Evolutionary conservation across 352 stramenopile genomes (phyloP).

Genomic region (Pythium scleroteichum): DNA sequence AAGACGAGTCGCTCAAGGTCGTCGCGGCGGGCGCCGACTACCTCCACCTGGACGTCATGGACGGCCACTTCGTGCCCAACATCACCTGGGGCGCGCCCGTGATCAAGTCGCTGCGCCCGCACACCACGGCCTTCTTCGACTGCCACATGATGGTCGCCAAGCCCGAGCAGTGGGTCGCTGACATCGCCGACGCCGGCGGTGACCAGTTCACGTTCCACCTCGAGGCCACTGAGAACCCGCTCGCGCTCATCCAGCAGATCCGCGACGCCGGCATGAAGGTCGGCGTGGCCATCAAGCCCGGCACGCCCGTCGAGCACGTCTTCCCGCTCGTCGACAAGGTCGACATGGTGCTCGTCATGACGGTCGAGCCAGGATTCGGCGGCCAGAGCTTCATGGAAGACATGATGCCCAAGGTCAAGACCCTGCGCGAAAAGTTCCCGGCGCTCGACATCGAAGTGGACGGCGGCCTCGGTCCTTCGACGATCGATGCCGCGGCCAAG

Average conservation of each 20-base stretch:
- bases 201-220: slow-evolving; percentile 98
- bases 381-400: slow-evolving; percentile 96
- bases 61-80: slow-evolving; percentile 98
- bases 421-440: slow-evolving; percentile 90
- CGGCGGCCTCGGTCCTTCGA: slow-evolving; percentile 92
- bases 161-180: slow-evolving; percentile 94
- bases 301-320: slow-evolving; percentile 89
- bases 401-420: slow-evolving; percentile 95
- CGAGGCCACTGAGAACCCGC: slow-evolving; percentile 74
- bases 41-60: slow-evolving; percentile 98
- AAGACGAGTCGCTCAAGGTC: slow-evolving; percentile 91
- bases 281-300: slow-evolving; percentile 94
- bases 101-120: slow-evolving; percentile 90
- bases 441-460: slow-evolving; percentile 97
- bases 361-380: slow-evolving; percentile 96
- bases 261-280: slow-evolving; percentile 92
- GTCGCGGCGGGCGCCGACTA: slow-evolving; percentile 92
- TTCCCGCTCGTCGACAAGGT: slow-evolving; percentile 85
- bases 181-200: slow-evolving; percentile 94
- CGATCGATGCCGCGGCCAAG: slow-evolving; percentile 92
- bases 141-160: slow-evolving; percentile 98
- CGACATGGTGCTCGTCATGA: slow-evolving; percentile 98
- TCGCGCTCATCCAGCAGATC: slow-evolving; percentile 85
- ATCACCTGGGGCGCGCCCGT: slow-evolving; percentile 96
- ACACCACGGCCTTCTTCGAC: slow-evolving; percentile 93